Percentiles rank a stretch among this genome's conserved stretches.
Evolutionary conservation across 106 monocot species (phyloP).

Genomic region (Acanthochlamys bracteata): DNA sequence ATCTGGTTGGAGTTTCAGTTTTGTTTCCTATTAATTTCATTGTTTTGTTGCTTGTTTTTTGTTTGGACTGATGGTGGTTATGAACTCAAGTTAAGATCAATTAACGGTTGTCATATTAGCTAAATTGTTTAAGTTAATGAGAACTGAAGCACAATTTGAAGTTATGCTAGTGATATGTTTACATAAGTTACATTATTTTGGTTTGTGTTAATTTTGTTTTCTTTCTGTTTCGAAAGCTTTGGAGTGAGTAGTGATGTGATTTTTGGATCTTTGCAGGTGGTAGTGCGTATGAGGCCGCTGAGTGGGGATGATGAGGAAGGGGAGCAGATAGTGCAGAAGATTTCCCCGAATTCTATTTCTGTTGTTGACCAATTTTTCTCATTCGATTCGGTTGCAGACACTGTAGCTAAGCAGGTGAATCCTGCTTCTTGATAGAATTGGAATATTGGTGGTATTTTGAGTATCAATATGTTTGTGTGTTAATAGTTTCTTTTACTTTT

Average conservation of each 20-base stretch:
- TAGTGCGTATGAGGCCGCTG: slow-evolving; percentile 71
- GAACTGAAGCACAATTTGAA: no score
- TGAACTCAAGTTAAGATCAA: not conserved
- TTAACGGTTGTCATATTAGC: no score
- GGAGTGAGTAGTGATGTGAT: not conserved
- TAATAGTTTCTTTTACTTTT: not conserved
- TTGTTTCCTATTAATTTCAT: not conserved
- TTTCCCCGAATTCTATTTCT: slow-evolving; percentile 45
- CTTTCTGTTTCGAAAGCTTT: not conserved
- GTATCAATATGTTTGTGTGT: not conserved
- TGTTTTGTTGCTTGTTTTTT: not conserved
- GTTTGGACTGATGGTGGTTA: not conserved
- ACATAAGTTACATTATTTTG: not conserved
- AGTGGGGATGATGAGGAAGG: slow-evolving; percentile 60
- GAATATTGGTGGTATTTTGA: not conserved
- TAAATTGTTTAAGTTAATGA: not conserved
- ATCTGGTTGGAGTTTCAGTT: not conserved
- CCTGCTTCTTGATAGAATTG: not conserved
- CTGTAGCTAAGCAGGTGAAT: slow-evolving; percentile 63
- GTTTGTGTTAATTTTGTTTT: not conserved
- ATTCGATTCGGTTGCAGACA: slow-evolving; percentile 80
- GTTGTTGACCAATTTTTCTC: slow-evolving; percentile 79
- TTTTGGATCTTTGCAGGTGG: slow-evolving; percentile 32
- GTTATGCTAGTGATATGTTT: not conserved
- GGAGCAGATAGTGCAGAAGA: slow-evolving; percentile 54